Conservation (phyloP, 805 yeast species). For the Blastobotrys peoriensis region DNA sequence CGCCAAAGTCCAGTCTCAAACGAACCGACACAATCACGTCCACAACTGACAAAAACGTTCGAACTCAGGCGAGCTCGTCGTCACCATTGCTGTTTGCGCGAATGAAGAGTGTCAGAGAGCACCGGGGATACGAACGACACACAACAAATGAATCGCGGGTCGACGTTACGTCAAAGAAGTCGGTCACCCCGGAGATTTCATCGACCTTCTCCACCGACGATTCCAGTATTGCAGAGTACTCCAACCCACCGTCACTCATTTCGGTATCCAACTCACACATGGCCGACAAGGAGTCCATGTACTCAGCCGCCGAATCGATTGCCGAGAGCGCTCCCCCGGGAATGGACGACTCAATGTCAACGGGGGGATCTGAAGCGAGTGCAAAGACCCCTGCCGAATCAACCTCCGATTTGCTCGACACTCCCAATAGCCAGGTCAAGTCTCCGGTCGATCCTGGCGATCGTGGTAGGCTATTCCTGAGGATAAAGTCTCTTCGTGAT, state of each 20-base stretch:
- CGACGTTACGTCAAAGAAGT: neutral
- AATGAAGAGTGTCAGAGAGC: neutral
- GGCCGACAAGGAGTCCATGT: neutral
- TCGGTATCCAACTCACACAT: neutral
- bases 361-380: slow-evolving; percentile 3
- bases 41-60: neutral
- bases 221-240: neutral
- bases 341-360: neutral
- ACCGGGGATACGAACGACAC: neutral
- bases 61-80: neutral
- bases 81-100: neutral
- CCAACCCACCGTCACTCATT: neutral
- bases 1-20: slow-evolving; percentile 7
- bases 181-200: neutral
- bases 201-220: neutral
- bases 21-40: slow-evolving; percentile 20
- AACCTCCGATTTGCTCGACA: neutral
- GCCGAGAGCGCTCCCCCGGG: neutral
- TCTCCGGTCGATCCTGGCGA: slow-evolving; percentile 19
- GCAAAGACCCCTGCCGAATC: neutral
- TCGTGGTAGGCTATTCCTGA: slow-evolving; percentile 24
- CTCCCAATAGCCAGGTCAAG: slow-evolving; percentile 2
- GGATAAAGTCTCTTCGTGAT: slow-evolving; percentile 22
- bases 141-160: neutral
- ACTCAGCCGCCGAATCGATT: neutral